Percentiles rank a stretch among this genome's conserved stretches.
These are phyloP conservation scores for Microstroma glucosiphilum DNA, from an alignment of 1,284 basidiomycete genomes.

Conservation along the genomic window DNA sequence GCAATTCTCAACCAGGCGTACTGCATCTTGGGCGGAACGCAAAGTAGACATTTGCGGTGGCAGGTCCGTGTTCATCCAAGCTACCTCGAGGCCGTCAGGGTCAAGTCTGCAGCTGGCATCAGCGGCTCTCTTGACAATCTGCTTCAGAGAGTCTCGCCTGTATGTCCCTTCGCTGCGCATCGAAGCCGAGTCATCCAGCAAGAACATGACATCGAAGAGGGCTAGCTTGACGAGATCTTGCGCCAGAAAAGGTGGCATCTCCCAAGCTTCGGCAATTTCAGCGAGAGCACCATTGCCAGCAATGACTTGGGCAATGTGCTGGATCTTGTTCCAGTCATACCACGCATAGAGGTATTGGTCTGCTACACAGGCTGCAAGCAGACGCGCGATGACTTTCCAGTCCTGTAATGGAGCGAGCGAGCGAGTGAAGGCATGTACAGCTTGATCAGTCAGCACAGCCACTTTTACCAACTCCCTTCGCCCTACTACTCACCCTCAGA, in stretches of 20 bases:
- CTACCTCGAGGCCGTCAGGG: conserved; percentile 35
- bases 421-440: too few species aligned
- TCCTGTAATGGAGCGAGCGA: conserved; percentile 15
- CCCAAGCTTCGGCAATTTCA: conserved; percentile 32
- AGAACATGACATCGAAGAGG: conserved; percentile 39
- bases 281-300: conserved; percentile 27
- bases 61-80: conserved; percentile 29
- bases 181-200: conserved; percentile 35
- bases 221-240: conserved; percentile 41
- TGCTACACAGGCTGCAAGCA: conserved; percentile 34
- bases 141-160: conserved; percentile 22
- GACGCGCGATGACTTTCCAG: conserved; percentile 30
- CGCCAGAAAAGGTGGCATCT: conserved; percentile 35
- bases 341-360: conserved; percentile 43
- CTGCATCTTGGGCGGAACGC: conserved; percentile 28
- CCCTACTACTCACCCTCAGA: conserved; percentile 5
- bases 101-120: conserved; percentile 36
- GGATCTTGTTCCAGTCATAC: conserved; percentile 27
- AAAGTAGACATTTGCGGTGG: conserved; percentile 13
- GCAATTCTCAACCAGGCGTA: conserved; percentile 21
- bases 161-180: conserved; percentile 26
- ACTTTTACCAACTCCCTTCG: too few species aligned
- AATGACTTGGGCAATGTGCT: conserved; percentile 30
- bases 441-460: too few species aligned
- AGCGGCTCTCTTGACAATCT: conserved; percentile 30